Evolutionary conservation across 2,329 filamentous ascomycete genomes (phyloP).

Genomic region (Claviceps humidiphila): DNA sequence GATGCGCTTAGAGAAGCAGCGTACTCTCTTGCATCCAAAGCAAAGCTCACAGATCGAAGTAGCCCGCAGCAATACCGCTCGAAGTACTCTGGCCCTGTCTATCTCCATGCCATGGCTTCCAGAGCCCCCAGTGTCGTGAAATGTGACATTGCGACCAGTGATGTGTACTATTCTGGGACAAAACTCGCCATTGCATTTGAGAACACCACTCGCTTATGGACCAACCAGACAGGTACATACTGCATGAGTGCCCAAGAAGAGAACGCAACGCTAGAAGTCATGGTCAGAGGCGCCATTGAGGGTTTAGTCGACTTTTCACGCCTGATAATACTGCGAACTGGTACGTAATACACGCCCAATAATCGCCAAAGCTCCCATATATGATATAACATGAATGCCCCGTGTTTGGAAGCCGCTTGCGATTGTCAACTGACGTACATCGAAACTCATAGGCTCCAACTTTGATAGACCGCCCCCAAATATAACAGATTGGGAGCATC

Average conservation of each 20-base stretch:
- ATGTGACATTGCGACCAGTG: conserved; percentile 57
- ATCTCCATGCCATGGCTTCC: conserved; percentile 28
- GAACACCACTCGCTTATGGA: conserved; percentile 49
- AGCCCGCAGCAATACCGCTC: conserved; percentile 39
- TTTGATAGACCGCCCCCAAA: conserved; percentile 57
- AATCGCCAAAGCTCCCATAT: too few relatives aligned
- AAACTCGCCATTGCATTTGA: conserved; percentile 50
- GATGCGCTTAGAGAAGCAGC: conserved; percentile 41
- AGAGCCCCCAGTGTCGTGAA: conserved; percentile 41
- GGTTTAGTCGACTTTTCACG: conserved; percentile 51
- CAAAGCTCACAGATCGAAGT: conserved; percentile 37
- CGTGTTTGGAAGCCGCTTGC: neutral
- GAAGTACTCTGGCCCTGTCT: conserved; percentile 32
- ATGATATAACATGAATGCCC: too few relatives aligned
- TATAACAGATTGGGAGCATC: conserved; percentile 41
- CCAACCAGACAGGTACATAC: conserved; percentile 54
- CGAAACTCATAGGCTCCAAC: conserved; percentile 36
- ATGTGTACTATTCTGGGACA: conserved; percentile 56
- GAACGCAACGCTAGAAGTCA: conserved; percentile 52
- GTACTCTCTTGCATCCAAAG: conserved; percentile 34
- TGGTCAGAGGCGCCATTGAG: conserved; percentile 44
- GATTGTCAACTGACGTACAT: neutral
- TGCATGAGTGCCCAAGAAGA: conserved; percentile 64
- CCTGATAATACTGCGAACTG: conserved; percentile 54
- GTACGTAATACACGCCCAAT: conserved; percentile 14